Conservation (phyloP, 83 land plant species). For the Isoetes engelmannii region DNA sequence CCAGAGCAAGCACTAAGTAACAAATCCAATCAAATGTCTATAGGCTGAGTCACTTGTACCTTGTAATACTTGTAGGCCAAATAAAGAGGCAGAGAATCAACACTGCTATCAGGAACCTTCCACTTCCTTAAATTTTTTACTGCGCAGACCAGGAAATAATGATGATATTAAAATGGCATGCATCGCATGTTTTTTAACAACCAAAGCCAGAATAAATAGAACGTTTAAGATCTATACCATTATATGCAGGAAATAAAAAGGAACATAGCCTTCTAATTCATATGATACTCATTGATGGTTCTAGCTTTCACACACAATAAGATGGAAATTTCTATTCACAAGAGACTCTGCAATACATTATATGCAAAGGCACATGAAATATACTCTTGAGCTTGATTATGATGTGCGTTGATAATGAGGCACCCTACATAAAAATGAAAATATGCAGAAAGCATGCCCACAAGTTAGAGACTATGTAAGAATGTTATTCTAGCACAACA, state of each 20-base stretch:
- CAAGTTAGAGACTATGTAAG: too few relatives aligned
- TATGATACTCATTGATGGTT: too few relatives aligned
- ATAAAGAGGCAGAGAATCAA: slow-evolving; percentile 81
- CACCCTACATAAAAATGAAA: too few relatives aligned
- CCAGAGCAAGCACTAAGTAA: not conserved
- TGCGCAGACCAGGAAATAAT: slow-evolving; percentile 15
- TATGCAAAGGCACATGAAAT: too few relatives aligned
- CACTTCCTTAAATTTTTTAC: slow-evolving; percentile 58
- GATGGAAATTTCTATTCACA: too few relatives aligned
- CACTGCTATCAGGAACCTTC: slow-evolving; percentile 59
- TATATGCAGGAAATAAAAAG: not conserved
- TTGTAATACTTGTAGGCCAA: slow-evolving; percentile 77
- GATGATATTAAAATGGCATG: not conserved
- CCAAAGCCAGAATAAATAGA: not conserved
- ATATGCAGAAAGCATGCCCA: too few relatives aligned
- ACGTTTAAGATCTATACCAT: not conserved
- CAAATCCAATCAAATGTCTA: slow-evolving; percentile 5
- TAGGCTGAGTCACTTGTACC: slow-evolving; percentile 23
- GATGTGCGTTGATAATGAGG: too few relatives aligned
- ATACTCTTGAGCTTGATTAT: too few relatives aligned
- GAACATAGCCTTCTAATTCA: not conserved
- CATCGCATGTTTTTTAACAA: not conserved
- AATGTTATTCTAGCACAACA: too few relatives aligned
- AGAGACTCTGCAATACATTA: too few relatives aligned
- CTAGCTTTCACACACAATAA: too few relatives aligned